Percentiles rank a stretch among this genome's conserved stretches.
Conservation (phyloP, 305 asterid genomes). For the Fraxinus ornus region DNA sequence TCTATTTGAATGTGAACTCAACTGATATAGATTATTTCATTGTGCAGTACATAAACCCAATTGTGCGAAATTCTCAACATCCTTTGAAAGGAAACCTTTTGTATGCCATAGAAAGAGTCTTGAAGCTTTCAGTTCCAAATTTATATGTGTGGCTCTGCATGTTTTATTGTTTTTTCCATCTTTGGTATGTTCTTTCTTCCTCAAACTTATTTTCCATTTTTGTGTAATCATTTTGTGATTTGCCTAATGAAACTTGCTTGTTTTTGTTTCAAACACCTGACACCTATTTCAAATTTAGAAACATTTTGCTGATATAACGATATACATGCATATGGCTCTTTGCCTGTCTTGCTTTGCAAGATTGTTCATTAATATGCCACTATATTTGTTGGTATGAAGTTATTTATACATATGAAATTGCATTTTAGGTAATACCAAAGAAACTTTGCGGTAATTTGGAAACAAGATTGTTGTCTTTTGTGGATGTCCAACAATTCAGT, state of each 20-base stretch:
- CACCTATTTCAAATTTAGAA: neutral
- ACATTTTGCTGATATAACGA: neutral
- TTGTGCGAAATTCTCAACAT: slow-evolving; percentile 90
- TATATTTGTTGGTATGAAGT: neutral
- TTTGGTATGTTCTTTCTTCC: slow-evolving; percentile 67
- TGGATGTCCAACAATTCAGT: neutral
- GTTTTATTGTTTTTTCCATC: slow-evolving; percentile 96
- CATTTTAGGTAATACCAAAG: neutral
- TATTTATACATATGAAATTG: neutral
- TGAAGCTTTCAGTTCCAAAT: slow-evolving; percentile 97
- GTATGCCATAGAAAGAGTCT: slow-evolving; percentile 86
- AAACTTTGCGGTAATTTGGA: neutral
- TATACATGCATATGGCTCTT: slow-evolving; percentile 7
- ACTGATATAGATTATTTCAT: slow-evolving; percentile 33
- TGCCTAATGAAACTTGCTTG: slow-evolving; percentile 6
- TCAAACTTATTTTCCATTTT: slow-evolving; percentile 1
- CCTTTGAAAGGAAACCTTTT: slow-evolving; percentile 88
- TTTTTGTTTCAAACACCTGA: slow-evolving; percentile 7
- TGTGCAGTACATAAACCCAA: slow-evolving; percentile 94
- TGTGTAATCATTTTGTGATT: slow-evolving; percentile 3
- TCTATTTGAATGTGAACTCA: slow-evolving; percentile 11
- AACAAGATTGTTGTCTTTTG: neutral
- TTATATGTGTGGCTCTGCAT: slow-evolving; percentile 99
- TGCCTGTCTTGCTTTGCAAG: slow-evolving; percentile 15
- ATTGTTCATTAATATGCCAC: slow-evolving; percentile 6